A percentile compares a stretch with the other conserved stretches of the same genome.
Conservation (phyloP, 768 basidiomycete species). For the Amanita rimosa region DNA sequence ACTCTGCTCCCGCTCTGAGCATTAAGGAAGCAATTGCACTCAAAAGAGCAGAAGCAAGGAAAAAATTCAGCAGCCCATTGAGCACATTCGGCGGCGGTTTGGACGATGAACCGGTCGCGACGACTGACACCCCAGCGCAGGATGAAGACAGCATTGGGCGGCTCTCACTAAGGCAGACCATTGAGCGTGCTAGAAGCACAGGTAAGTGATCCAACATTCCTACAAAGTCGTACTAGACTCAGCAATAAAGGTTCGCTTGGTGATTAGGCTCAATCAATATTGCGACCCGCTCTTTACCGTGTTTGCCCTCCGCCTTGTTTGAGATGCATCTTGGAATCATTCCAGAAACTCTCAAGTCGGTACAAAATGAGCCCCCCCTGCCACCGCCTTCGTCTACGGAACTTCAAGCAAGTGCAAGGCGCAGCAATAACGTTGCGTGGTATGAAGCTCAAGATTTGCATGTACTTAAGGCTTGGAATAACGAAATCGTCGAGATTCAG, state of each 20-base stretch:
- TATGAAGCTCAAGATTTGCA: constrained; percentile 75
- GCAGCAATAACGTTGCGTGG: constrained; percentile 50
- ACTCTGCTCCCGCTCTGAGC: constrained; percentile 27
- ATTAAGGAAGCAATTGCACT: constrained; percentile 74
- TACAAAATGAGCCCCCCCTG: constrained; percentile 47
- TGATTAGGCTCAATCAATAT: constrained; percentile 63
- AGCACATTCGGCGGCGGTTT: constrained; percentile 26
- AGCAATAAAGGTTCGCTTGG: constrained; percentile 28
- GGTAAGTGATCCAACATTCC: constrained; percentile 34
- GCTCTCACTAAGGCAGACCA: constrained; percentile 59
- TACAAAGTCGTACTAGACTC: constrained; percentile 27
- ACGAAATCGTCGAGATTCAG: constrained; percentile 70
- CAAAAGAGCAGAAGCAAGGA: constrained; percentile 70
- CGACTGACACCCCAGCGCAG: constrained; percentile 18
- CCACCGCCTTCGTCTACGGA: constrained; percentile 21
- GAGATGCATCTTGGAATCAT: constrained; percentile 71
- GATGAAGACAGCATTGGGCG: constrained; percentile 48
- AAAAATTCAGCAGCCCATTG: constrained; percentile 21
- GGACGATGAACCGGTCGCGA: constrained; percentile 35
- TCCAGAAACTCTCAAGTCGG: constrained; percentile 57
- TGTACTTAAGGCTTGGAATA: constrained; percentile 69
- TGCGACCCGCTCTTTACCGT: constrained; percentile 58
- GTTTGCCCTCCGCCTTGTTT: constrained; percentile 69
- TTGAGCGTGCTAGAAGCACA: constrained; percentile 67
- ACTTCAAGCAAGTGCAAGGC: constrained; percentile 19